Conservation (phyloP, 139 green algal species). For the Chlorella ohadii region DNA sequence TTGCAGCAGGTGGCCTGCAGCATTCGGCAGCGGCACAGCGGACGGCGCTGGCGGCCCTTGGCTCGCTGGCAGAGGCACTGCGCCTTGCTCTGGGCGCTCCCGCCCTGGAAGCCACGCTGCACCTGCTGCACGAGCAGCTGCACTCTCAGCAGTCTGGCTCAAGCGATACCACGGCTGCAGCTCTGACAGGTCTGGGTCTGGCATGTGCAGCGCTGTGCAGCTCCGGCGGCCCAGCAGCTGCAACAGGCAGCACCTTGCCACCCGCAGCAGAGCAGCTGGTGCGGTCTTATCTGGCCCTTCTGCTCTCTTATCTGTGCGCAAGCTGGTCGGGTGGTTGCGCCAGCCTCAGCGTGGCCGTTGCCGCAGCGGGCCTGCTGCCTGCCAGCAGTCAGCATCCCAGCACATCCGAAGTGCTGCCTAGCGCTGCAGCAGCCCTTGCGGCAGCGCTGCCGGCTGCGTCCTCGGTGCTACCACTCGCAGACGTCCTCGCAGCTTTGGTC, state of each 20-base stretch:
- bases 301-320: not conserved
- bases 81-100: not conserved
- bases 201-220: not conserved
- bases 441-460: not conserved
- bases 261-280: not conserved
- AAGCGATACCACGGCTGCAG: not conserved
- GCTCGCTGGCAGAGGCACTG: not conserved
- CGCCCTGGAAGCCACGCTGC: not conserved
- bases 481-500: not conserved
- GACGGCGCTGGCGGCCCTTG: not conserved
- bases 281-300: not conserved
- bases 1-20: not conserved
- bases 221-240: not conserved
- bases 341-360: not conserved
- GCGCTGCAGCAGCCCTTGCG: not conserved
- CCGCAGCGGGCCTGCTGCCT: not conserved
- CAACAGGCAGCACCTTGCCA: not conserved
- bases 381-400: not conserved
- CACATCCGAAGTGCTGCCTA: not conserved
- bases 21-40: conserved; percentile 6
- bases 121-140: not conserved
- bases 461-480: not conserved
- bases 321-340: not conserved
- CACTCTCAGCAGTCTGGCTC: too few species aligned
- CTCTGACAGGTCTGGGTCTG: not conserved